Base-by-base conservation (phyloP, 148 eudicot genomes). In the Rheum nobile region DNA sequence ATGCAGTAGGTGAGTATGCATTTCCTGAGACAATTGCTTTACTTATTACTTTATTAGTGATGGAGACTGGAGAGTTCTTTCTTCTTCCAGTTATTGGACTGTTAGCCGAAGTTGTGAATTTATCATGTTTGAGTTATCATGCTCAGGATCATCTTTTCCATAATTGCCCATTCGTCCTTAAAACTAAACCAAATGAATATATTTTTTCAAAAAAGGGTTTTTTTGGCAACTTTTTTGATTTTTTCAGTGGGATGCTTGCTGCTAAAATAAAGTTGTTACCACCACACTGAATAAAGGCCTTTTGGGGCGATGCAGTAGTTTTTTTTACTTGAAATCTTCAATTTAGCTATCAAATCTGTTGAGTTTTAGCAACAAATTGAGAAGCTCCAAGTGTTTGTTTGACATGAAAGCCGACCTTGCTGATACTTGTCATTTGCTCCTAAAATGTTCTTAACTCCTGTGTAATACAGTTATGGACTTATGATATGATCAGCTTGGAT, bases 1-100 rank as follows among this genome's bases (percentile, higher is more conserved):
- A 94, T 86, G 77, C 97, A 72, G 86, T 86, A 77, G 97, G 98
- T 94, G 83, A 79, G 97, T 50, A 57, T 55, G 24, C 55, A 26
- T 57, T 26, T 26, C 32, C 26, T 57, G 31, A 57, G 3, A 11
- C 34, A 11, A 28, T 28, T 12, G 67, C 17, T 28, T 57, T 57
- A 57, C 67, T 26, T 57, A 28, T n/a, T n/a, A n/a, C n/a, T n/a
- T n/a, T n/a, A n/a, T 26, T 57, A 57, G 67, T 26, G 16, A 24
- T 57, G 34, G 63, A n/a, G n/a, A n/a, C n/a, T n/a, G n/a, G n/a
- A 9, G 47, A 7, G 41, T 57, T 38, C 22, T 37, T 26, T 57
- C 29, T 50, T 31, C 50, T 24, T 73, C 39, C n/a, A 28, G 13
- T 26, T 61, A 61, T 9, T 13, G 28, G 37, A 29, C 35, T 61